Evolutionary conservation across 106 monocot species (phyloP), one percentile per base, ranked within the genome.

Genomic region (Ottelia alismoides): DNA sequence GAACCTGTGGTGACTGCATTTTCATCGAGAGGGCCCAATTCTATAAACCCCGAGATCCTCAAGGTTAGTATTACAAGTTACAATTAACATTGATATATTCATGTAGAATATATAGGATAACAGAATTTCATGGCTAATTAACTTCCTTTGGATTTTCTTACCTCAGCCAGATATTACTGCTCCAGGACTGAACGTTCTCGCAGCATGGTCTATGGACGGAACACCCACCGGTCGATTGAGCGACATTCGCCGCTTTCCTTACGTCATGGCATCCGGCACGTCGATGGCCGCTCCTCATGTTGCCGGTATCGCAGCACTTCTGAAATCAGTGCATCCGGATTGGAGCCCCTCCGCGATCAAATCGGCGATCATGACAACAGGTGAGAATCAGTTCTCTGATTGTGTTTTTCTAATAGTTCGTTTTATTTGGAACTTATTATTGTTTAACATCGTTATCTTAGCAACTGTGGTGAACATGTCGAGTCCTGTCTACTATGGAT

Each of bases 321-420:
- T 85, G 49, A 69, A 64, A 28, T 60, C 66, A 10, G 53, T 67
- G 14, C 63, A 79, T 28, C 79, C 79, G 3, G 45, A 73, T 4
- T 85, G 85, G 85, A 76, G 72, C 25, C 85, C 85, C 18, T 46
- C 85, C 0, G 79, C 76, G 0, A 80, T 85, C 59, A 70, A 60
- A 70, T 85, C 85, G 0, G 76, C 85, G n/a, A 77, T 85, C 63
- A 76, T 85, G 76, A 85, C 85, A 25, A 66, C 72, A 6, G 83
- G 83, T 78, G 19, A n/a, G 53, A 16, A 43, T 43, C n/a, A n/a
- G n/a, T n/a, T n/a, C n/a, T n/a, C n/a, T n/a, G n/a, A n/a, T n/a
- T n/a, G n/a, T n/a, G n/a, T n/a, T n/a, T n/a, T n/a, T n/a, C n/a
- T n/a, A n/a, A n/a, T n/a, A n/a, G n/a, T n/a, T n/a, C n/a, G n/a